Conservation (phyloP, 768 basidiomycete genomes). For the Cyclocybe cylindracea region DNA sequence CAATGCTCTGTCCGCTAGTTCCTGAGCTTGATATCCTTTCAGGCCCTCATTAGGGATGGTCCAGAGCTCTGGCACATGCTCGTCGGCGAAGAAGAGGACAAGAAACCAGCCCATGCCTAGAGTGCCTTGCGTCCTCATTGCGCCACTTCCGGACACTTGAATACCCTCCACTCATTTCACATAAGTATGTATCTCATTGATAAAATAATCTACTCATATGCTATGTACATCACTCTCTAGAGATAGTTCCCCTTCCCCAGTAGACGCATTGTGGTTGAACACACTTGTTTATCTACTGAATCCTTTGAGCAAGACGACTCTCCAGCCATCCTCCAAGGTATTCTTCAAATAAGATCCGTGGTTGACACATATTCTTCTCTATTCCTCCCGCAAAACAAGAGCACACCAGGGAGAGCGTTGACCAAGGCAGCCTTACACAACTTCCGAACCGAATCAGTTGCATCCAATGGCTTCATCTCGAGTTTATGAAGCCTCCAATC, state of each 20-base stretch:
- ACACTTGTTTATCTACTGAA: no score
- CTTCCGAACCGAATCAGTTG: not conserved
- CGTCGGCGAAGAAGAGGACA: slow-evolving; percentile 30
- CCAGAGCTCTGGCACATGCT: slow-evolving; percentile 73
- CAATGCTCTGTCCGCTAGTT: not conserved
- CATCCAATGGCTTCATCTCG: slow-evolving; percentile 1
- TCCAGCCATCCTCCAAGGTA: no score
- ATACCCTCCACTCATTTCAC: not conserved
- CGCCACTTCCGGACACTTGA: not conserved
- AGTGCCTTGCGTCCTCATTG: not conserved
- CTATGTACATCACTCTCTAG: no score
- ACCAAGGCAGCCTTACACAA: slow-evolving; percentile 7
- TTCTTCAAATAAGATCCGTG: no score
- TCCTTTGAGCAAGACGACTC: no score
- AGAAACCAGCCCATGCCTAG: not conserved
- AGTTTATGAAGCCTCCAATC: slow-evolving; percentile 8
- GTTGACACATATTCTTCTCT: slow-evolving; percentile 8
- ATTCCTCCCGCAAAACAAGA: slow-evolving; percentile 5
- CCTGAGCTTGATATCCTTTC: slow-evolving; percentile 3
- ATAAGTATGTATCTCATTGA: not conserved
- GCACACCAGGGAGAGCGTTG: slow-evolving; percentile 9
- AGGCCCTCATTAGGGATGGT: slow-evolving; percentile 79
- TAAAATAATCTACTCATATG: no score
- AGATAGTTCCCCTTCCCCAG: no score
- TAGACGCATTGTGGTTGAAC: no score